Evolutionary conservation across 176 grass and related monocot genomes (phyloP).

Genomic region (Oryza australiensis): DNA sequence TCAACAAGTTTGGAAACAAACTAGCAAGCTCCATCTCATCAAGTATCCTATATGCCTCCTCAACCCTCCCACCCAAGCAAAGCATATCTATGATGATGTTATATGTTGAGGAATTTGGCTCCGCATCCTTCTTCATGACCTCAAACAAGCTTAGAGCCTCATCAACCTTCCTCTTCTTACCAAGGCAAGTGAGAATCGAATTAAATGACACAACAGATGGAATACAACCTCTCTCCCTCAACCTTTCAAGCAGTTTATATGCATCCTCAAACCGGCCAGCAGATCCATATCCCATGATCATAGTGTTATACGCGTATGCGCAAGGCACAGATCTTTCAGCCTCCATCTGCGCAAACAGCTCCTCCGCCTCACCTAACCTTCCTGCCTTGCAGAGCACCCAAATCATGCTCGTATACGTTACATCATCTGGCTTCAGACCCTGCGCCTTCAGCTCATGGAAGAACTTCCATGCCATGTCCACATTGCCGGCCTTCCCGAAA

Average conservation of each 20-base stretch:
- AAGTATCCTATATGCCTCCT: conserved; percentile 65
- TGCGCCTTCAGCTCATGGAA: conserved; percentile 80
- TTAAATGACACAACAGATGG: conserved; percentile 89
- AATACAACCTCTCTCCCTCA: conserved; percentile 91
- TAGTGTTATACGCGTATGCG: conserved; percentile 83
- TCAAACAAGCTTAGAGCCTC: conserved; percentile 70
- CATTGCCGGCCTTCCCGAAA: conserved; percentile 87
- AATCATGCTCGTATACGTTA: conserved; percentile 92
- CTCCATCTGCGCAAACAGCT: conserved; percentile 80
- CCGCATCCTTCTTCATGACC: conserved; percentile 87
- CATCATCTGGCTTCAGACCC: conserved; percentile 72
- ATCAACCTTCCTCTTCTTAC: conserved; percentile 65
- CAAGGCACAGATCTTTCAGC: conserved; percentile 57
- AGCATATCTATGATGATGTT: conserved; percentile 90
- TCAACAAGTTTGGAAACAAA: conserved; percentile 83
- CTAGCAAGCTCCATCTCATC: conserved; percentile 78
- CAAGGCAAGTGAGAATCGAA: conserved; percentile 88
- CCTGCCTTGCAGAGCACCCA: conserved; percentile 77
- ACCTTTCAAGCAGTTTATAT: conserved; percentile 61
- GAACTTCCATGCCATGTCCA: conserved; percentile 96
- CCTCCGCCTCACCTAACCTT: conserved; percentile 68
- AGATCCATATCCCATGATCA: conserved; percentile 93
- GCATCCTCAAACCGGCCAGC: conserved; percentile 69
- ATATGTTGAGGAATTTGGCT: conserved; percentile 77
- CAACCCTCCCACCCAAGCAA: conserved; percentile 65